Percentiles rank a stretch among this genome's conserved stretches.
These are phyloP conservation scores for Dimocarpus longan DNA, from an alignment of 345 rosid species.

Conservation along the genomic window DNA sequence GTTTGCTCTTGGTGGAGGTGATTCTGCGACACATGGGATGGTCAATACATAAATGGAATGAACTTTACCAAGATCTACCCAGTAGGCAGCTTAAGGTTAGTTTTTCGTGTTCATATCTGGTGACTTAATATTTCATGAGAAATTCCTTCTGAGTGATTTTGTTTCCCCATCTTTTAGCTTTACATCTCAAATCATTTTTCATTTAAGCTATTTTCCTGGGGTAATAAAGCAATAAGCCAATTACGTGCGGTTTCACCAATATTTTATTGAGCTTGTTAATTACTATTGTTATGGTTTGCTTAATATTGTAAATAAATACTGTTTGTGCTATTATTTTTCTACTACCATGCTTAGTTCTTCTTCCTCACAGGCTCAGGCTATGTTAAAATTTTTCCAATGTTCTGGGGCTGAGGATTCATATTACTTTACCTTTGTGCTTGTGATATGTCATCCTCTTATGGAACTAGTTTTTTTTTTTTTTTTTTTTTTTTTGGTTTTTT, in stretches of 20 bases:
- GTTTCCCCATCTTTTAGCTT: neutral
- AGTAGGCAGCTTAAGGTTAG: constrained; percentile 87
- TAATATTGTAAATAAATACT: neutral
- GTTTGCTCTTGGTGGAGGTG: constrained; percentile 85
- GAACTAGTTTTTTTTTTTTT: neutral
- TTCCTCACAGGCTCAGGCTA: neutral
- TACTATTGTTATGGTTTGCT: too few relatives aligned
- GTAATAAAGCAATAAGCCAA: neutral
- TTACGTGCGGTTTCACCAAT: neutral
- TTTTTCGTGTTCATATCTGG: neutral
- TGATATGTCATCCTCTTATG: neutral
- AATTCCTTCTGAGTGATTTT: neutral
- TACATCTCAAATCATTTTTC: neutral
- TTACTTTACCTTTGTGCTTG: neutral
- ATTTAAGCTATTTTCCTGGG: neutral
- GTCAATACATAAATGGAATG: constrained; percentile 80
- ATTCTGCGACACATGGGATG: constrained; percentile 77
- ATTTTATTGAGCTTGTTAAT: neutral
- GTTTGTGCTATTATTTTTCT: neutral
- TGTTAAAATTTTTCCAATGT: neutral
- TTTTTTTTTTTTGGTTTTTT: too few relatives aligned
- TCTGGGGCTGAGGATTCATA: neutral
- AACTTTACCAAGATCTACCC: constrained; percentile 83
- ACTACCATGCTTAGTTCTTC: neutral
- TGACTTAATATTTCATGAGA: neutral